A percentile compares a stretch with the other conserved stretches of the same genome.
Evolutionary conservation across 306 rosid genomes (phyloP).

Genomic region (Cicer arietinum): DNA sequence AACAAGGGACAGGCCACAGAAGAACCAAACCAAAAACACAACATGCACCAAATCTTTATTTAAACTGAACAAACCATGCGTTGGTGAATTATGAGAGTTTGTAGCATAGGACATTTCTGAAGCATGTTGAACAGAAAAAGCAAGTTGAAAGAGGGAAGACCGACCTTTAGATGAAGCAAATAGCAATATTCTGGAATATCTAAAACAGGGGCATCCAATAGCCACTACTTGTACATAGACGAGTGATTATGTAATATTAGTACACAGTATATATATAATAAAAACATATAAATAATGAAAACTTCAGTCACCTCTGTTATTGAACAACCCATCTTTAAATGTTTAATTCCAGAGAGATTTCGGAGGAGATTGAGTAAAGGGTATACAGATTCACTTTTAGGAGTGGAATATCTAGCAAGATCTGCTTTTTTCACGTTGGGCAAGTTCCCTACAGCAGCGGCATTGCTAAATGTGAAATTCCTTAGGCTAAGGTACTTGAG

Average conservation of each 20-base stretch:
- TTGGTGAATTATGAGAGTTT: not conserved
- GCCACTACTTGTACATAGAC: not conserved
- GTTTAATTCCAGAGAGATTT: not conserved
- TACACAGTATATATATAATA: not conserved
- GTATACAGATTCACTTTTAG: not conserved
- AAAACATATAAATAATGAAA: not conserved
- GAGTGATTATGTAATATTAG: not conserved
- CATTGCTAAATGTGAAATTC: not conserved
- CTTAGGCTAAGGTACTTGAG: too few relatives aligned
- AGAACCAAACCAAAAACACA: not conserved
- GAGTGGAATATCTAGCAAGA: not conserved
- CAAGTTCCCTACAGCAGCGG: not conserved
- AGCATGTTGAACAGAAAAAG: not conserved
- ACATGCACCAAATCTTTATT: not conserved
- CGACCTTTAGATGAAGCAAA: not conserved
- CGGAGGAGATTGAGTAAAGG: not conserved
- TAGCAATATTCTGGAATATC: not conserved
- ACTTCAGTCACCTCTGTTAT: not conserved
- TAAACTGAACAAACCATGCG: not conserved
- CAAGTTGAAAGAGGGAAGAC: not conserved
- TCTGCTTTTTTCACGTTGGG: not conserved
- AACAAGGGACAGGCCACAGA: not conserved
- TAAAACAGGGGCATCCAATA: not conserved
- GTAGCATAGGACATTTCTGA: conserved; percentile 8
- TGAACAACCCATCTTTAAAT: not conserved